Conservation (phyloP, 441 rosid genomes). For the Sinapis alba region DNA sequence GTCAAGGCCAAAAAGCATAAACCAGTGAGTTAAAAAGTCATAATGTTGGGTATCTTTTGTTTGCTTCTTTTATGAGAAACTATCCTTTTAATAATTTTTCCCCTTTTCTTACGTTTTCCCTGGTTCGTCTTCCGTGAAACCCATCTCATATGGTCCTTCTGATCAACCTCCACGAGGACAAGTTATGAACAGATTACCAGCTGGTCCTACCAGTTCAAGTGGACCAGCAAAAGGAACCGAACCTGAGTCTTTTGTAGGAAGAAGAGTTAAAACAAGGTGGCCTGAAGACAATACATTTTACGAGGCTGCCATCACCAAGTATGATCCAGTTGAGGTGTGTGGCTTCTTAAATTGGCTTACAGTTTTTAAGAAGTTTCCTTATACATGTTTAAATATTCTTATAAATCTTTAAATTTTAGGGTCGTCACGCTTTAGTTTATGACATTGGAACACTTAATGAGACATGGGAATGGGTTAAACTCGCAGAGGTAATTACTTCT, state of each 20-base stretch:
- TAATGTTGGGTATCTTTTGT: neutral
- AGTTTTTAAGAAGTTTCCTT: constrained; percentile 18
- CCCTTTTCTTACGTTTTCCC: constrained; percentile 43
- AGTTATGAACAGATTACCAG: constrained; percentile 48
- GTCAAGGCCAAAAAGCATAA: constrained; percentile 53
- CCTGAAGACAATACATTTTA: constrained; percentile 75
- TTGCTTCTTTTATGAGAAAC: neutral
- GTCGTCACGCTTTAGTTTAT: constrained; percentile 60
- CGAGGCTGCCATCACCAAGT: constrained; percentile 64
- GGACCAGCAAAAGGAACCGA: constrained; percentile 49
- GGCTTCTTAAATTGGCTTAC: constrained; percentile 20
- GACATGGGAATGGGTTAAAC: constrained; percentile 72
- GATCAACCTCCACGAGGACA: constrained; percentile 53
- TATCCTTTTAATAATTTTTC: neutral
- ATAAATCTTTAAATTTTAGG: constrained; percentile 39
- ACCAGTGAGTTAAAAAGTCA: constrained; percentile 45
- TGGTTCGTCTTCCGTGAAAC: constrained; percentile 49
- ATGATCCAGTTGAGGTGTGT: constrained; percentile 54
- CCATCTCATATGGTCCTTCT: constrained; percentile 48
- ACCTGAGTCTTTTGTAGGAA: constrained; percentile 52
- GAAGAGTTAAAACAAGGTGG: constrained; percentile 69
- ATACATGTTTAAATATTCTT: neutral
- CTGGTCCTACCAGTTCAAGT: constrained; percentile 48
- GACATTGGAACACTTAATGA: constrained; percentile 56
- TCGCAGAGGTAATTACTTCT: constrained; percentile 52